Evolutionary conservation across 192 early-diverging fungal genomes (phyloP).

Genomic region (Backusella macrospora): DNA sequence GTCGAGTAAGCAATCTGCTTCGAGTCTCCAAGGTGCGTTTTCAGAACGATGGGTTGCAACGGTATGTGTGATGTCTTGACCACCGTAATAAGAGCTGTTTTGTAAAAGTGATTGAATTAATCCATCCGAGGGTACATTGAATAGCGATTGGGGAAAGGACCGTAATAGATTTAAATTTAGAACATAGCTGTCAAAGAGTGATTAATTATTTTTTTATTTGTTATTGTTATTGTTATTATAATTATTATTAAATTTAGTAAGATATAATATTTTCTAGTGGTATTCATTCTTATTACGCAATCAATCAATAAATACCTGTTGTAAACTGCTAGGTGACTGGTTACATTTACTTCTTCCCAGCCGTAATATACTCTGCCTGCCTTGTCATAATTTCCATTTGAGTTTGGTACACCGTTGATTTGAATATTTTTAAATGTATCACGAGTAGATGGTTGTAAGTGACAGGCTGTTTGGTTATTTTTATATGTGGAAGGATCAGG

Average conservation of each 20-base stretch:
- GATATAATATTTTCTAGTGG: neutral
- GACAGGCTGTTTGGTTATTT: conserved; percentile 36
- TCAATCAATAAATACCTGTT: conserved; percentile 36
- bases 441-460: conserved; percentile 28
- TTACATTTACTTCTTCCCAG: conserved; percentile 35
- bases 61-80: conserved; percentile 58
- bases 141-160: conserved; percentile 30
- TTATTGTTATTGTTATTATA: neutral
- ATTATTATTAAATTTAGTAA: conserved; percentile 2
- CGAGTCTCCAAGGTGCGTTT: conserved; percentile 42
- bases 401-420: conserved; percentile 22
- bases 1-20: conserved; percentile 75
- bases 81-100: conserved; percentile 31
- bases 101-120: conserved; percentile 28
- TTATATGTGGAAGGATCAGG: conserved; percentile 28
- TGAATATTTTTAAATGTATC: conserved; percentile 10
- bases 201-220: conserved; percentile 3
- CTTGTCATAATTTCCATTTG: conserved; percentile 33
- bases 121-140: conserved; percentile 32
- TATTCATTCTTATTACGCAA: neutral
- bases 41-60: conserved; percentile 42
- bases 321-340: conserved; percentile 35
- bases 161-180: conserved; percentile 39
- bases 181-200: conserved; percentile 34
- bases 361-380: conserved; percentile 41